These are phyloP conservation scores for Pyrenophora graminea DNA, from an alignment of 2,329 filamentous ascomycete genomes.

Conservation along the genomic window DNA sequence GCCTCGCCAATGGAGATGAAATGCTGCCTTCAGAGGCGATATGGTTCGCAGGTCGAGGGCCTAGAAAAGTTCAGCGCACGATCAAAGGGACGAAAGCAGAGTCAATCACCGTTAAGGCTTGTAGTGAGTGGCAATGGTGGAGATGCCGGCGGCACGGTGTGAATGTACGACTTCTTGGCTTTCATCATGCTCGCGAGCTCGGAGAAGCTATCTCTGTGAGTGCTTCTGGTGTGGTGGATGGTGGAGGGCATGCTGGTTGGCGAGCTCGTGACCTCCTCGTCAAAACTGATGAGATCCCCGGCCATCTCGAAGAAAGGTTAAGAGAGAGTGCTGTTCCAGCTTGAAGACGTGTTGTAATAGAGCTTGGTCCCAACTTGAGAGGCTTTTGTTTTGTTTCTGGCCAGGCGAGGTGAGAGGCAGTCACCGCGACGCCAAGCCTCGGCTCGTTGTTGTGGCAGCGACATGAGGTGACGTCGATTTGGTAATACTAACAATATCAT, in stretches of 20 bases:
- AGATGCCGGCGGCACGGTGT: neutral
- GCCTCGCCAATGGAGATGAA: slow-evolving; percentile 8
- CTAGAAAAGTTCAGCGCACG: slow-evolving; percentile 6
- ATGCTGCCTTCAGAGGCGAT: neutral
- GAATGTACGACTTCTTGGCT: slow-evolving; percentile 22
- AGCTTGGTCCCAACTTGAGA: neutral
- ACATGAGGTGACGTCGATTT: no score
- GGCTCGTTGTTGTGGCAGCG: neutral
- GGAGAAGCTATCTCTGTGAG: slow-evolving; percentile 23
- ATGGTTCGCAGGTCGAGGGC: slow-evolving; percentile 5
- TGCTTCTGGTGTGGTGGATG: neutral
- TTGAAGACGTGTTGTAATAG: no score
- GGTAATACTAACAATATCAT: no score
- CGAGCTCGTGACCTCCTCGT: neutral
- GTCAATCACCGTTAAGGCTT: slow-evolving; percentile 4
- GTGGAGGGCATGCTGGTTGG: neutral
- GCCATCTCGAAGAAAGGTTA: neutral
- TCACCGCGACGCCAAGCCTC: slow-evolving; percentile 11
- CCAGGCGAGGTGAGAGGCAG: slow-evolving; percentile 9
- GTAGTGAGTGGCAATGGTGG: neutral
- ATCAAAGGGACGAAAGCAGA: neutral
- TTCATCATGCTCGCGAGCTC: slow-evolving; percentile 23
- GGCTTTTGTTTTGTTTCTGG: neutral
- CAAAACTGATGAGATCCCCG: slow-evolving; percentile 19
- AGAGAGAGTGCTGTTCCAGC: no score